phyloP scores from a whole-genome alignment of 495 filamentous ascomycete species.

The Aspergillus baeticus region DNA sequence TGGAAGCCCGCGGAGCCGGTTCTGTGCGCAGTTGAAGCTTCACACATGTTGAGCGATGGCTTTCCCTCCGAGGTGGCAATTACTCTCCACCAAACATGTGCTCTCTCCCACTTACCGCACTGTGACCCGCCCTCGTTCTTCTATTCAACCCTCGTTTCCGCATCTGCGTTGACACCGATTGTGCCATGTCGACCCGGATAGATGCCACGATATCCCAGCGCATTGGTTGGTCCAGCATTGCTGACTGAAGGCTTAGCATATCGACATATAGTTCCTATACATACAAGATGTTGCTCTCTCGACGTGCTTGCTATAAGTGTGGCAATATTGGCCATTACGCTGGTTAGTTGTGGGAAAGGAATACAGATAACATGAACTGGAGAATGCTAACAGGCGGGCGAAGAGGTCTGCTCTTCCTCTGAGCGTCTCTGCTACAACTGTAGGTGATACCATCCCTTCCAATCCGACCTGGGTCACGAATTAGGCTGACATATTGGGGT shows the following conservation, averaged over 20 bases:
- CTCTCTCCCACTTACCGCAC: background rate
- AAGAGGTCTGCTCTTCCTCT: constrained; percentile 92
- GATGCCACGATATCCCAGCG: background rate
- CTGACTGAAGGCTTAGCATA: constrained; percentile 17
- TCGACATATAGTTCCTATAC: constrained; percentile 22
- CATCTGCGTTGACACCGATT: background rate
- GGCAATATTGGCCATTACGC: constrained; percentile 99
- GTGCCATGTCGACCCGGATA: background rate
- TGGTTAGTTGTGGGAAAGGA: constrained; percentile 46
- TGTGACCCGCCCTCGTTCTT: background rate
- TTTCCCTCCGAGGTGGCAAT: background rate
- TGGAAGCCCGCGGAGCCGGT: background rate
- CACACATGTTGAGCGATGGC: background rate
- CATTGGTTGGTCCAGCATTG: constrained; percentile 9
- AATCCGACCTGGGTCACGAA: background rate
- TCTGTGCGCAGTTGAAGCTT: background rate
- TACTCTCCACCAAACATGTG: background rate
- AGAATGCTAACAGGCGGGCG: constrained; percentile 22
- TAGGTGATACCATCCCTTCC: constrained; percentile 42
- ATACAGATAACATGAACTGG: constrained; percentile 1
- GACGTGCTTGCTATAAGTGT: constrained; percentile 99
- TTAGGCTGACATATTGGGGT: constrained; percentile 24
- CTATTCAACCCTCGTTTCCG: background rate
- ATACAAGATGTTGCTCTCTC: constrained; percentile 87
- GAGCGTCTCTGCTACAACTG: constrained; percentile 99